Percentiles rank a stretch among this genome's conserved stretches.
Evolutionary conservation across 257 asterid species (phyloP).

Genomic region (Fraxinus americana): DNA sequence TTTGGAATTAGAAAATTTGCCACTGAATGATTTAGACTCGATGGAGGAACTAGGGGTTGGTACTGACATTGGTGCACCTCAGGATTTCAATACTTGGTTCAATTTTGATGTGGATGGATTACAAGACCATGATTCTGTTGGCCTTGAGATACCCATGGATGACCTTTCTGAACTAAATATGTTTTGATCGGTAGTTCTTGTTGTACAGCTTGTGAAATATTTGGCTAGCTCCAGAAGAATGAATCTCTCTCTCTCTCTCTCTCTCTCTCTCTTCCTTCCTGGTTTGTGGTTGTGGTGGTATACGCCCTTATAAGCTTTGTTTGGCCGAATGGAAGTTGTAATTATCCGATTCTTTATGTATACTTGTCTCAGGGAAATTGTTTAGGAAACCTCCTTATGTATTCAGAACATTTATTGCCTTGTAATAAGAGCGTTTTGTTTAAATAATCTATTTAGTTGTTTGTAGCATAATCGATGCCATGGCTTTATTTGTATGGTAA

Average conservation of each 20-base stretch:
- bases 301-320: constrained; percentile 28
- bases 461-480: too few relatives aligned
- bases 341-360: constrained; percentile 50
- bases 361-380: constrained; percentile 21
- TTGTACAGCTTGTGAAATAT: constrained; percentile 62
- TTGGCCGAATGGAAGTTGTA: constrained; percentile 61
- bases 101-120: constrained; percentile 79
- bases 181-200: constrained; percentile 48
- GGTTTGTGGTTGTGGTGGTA: neutral
- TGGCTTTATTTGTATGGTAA: neutral
- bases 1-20: constrained; percentile 37
- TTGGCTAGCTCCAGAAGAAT: constrained; percentile 37
- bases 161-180: constrained; percentile 73
- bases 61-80: constrained; percentile 63
- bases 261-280: too few relatives aligned
- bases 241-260: constrained; percentile 1
- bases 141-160: constrained; percentile 90
- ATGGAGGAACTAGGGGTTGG: constrained; percentile 75
- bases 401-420: constrained; percentile 22
- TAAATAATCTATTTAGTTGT: too few relatives aligned
- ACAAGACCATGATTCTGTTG: constrained; percentile 63
- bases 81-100: constrained; percentile 84
- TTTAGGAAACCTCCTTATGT: constrained; percentile 18
- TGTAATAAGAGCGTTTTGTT: constrained; percentile 6
- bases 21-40: constrained; percentile 50